Evolutionary conservation across 1,284 basidiomycete genomes (phyloP).

Genomic region (Schizophyllum amplum): DNA sequence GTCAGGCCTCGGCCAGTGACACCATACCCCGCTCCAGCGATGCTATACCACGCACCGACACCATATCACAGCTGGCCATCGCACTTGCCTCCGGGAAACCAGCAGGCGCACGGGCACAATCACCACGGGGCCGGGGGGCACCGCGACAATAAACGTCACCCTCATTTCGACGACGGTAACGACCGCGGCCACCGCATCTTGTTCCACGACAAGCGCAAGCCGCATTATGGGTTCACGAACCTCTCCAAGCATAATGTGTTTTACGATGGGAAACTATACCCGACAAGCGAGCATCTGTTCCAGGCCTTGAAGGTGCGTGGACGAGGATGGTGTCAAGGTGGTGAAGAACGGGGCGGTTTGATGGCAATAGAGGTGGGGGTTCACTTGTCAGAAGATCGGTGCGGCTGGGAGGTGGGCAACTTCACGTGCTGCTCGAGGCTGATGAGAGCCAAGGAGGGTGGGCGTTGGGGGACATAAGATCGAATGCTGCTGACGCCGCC

Average conservation of each 20-base stretch:
- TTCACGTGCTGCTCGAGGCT: no score
- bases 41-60: no score
- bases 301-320: slow-evolving; percentile 52
- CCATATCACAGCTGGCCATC: no score
- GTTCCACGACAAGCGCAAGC: not conserved
- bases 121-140: no score
- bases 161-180: no score
- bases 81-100: no score
- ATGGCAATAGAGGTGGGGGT: not conserved
- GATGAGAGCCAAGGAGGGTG: no score
- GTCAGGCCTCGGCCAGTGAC: no score
- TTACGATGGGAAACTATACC: slow-evolving; percentile 27
- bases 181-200: not conserved
- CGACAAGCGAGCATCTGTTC: slow-evolving; percentile 52
- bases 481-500: not conserved
- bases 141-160: no score
- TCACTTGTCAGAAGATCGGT: not conserved
- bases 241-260: slow-evolving; percentile 29
- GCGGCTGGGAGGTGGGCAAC: no score
- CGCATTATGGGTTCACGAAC: slow-evolving; percentile 29
- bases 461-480: slow-evolving; percentile 3
- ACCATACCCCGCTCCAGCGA: no score
- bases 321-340: not conserved
- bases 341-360: not conserved
- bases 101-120: no score